Conservation (phyloP, 164 flowering plant species). For the Platanus orientalis region DNA sequence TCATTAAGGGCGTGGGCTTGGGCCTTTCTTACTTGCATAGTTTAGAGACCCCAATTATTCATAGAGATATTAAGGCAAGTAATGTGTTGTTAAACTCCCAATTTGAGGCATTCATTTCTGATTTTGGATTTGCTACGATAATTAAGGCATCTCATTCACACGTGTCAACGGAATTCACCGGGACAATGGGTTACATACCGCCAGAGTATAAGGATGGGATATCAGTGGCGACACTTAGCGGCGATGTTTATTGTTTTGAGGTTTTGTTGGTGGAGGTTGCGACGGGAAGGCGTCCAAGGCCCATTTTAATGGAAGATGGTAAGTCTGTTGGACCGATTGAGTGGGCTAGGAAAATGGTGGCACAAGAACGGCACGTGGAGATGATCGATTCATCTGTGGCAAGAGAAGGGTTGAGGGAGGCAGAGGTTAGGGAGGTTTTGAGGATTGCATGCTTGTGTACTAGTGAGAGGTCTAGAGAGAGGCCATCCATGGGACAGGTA, state of each 20-base stretch:
- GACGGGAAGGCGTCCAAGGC: constrained; percentile 62
- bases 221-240: constrained; percentile 49
- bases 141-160: constrained; percentile 46
- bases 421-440: constrained; percentile 44
- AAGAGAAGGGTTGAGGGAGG: constrained; percentile 29
- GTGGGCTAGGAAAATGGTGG: constrained; percentile 54
- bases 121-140: constrained; percentile 75
- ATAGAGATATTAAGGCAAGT: constrained; percentile 85
- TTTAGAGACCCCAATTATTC: constrained; percentile 57
- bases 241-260: constrained; percentile 84
- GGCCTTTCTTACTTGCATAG: constrained; percentile 62
- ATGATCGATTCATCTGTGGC: constrained; percentile 39
- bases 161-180: constrained; percentile 86
- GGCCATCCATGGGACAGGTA: constrained; percentile 63
- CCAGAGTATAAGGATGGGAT: constrained; percentile 72
- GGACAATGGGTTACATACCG: constrained; percentile 94
- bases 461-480: constrained; percentile 26
- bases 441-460: constrained; percentile 58
- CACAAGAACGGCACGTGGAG: constrained; percentile 27
- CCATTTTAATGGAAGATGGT: constrained; percentile 28
- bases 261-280: constrained; percentile 69
- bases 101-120: constrained; percentile 75
- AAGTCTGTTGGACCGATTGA: constrained; percentile 40
- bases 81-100: constrained; percentile 56
- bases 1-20: constrained; percentile 57